Evolutionary conservation across 192 early-diverging fungal species (phyloP), one percentile per base, ranked within the genome.

Genomic region (Gamsiella multidivaricata): DNA sequence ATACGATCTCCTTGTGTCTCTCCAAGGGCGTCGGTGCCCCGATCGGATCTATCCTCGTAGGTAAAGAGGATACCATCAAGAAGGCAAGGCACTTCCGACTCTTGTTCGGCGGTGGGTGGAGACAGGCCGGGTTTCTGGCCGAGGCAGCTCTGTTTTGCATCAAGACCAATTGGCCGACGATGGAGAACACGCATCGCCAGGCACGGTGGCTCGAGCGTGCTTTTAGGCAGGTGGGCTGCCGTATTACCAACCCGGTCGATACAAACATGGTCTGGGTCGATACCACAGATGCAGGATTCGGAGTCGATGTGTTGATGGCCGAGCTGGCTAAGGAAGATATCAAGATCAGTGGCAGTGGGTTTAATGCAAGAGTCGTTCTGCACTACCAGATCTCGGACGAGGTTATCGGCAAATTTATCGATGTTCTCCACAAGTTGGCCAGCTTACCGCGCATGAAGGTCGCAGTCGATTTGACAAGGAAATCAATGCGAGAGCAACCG

Each of bases 21-120:
- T 95, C 93, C 23, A 96, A 96, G 81, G 91, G 95, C 29, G 87
- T 97, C 46, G 96, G 96, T 3, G 93, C 95, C 12, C 95, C 95
- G 11, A 87, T 98, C 37, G 96, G 96, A 0, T 92, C 93, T 5
- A 84, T 94, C 12, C 71, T 98, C 12, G 93, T 96, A 2, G 94
- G 96, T 2, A 80, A 70, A 25, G 41, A 78, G 23, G 59, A 81
- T 29, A 88, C 90, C 50, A 94, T 98, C 57, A 88, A 88, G 26
- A 90, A 86, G 52, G 95, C 93, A 0, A 76, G 90, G 17, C 92
- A 94, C 78, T 90, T 93, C 71, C 87, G 96, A 49, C 94, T 96
- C 71, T 56, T 94, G 47, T 96, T 92, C 81, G 96, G 96, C 50
- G 96, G 95, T 55, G 95, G 93, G 11, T 96, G 94, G 95, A 83